These are phyloP conservation scores for Nicotiana otophora DNA, from an alignment of 257 asterid genomes.

Conservation along the genomic window DNA sequence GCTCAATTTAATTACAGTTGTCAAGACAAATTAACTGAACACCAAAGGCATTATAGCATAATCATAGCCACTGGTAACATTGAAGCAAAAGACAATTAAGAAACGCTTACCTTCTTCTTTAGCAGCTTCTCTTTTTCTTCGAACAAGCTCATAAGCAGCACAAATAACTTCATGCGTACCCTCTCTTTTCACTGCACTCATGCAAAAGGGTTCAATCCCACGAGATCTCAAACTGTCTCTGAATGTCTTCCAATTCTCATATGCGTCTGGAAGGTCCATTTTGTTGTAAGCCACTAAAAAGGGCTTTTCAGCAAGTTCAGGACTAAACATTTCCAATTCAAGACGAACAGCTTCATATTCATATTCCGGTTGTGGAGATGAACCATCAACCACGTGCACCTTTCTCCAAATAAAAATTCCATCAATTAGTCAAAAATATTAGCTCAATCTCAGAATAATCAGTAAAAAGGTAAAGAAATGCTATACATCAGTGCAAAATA, in stretches of 20 bases:
- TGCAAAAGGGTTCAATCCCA: conserved; percentile 75
- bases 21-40: not conserved
- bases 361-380: conserved; percentile 83
- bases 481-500: not conserved
- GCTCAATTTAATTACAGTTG: not conserved
- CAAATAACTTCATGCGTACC: conserved; percentile 81
- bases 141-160: conserved; percentile 66
- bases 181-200: conserved; percentile 76
- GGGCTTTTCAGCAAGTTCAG: conserved; percentile 85
- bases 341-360: conserved; percentile 97
- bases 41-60: not conserved
- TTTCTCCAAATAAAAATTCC: conserved; percentile 25
- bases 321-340: conserved; percentile 94
- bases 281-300: conserved; percentile 78
- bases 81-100: not conserved
- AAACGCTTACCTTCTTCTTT: conserved; percentile 47
- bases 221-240: conserved; percentile 46
- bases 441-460: not conserved
- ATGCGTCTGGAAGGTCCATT: conserved; percentile 93
- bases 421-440: conserved; percentile 18
- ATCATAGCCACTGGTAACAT: not conserved
- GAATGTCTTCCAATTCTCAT: conserved; percentile 71
- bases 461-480: conserved; percentile 2
- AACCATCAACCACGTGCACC: conserved; percentile 94
- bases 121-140: conserved; percentile 24